Conservation (phyloP, 2,329 filamentous ascomycete genomes). For the Westerdykella ornata region DNA sequence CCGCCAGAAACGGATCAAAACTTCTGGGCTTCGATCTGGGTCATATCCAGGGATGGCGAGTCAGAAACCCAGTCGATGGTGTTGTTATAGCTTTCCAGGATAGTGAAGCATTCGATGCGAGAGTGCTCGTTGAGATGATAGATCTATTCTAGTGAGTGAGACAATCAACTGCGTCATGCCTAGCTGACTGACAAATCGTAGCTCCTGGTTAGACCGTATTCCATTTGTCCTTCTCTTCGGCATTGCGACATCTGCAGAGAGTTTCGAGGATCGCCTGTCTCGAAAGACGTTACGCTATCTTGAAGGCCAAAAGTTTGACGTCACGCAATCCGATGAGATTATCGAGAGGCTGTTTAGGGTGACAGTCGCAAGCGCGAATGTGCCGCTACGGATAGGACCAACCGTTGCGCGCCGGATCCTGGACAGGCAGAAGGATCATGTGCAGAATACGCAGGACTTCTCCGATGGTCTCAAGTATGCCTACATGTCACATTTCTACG, state of each 20-base stretch:
- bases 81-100: constrained; percentile 72
- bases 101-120: constrained; percentile 72
- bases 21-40: constrained; percentile 75
- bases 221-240: constrained; percentile 72
- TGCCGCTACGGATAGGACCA: constrained; percentile 57
- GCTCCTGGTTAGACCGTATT: constrained; percentile 66
- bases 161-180: background rate
- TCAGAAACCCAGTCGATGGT: constrained; percentile 48
- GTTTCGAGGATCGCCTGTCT: constrained; percentile 67
- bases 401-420: constrained; percentile 57
- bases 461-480: constrained; percentile 66
- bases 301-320: constrained; percentile 67
- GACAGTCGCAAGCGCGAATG: constrained; percentile 54
- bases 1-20: constrained; percentile 50
- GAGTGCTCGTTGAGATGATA: constrained; percentile 64
- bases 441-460: constrained; percentile 68
- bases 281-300: constrained; percentile 62
- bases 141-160: constrained; percentile 57
- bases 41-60: constrained; percentile 57
- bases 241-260: constrained; percentile 73
- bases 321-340: constrained; percentile 64
- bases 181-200: constrained; percentile 23
- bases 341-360: constrained; percentile 65
- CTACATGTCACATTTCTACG: constrained; percentile 82
- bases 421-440: constrained; percentile 68